Percentiles rank a stretch among this genome's conserved stretches.
phyloP scores from a whole-genome alignment of 1,284 basidiomycete genomes.

The Malassezia brasiliensis region DNA sequence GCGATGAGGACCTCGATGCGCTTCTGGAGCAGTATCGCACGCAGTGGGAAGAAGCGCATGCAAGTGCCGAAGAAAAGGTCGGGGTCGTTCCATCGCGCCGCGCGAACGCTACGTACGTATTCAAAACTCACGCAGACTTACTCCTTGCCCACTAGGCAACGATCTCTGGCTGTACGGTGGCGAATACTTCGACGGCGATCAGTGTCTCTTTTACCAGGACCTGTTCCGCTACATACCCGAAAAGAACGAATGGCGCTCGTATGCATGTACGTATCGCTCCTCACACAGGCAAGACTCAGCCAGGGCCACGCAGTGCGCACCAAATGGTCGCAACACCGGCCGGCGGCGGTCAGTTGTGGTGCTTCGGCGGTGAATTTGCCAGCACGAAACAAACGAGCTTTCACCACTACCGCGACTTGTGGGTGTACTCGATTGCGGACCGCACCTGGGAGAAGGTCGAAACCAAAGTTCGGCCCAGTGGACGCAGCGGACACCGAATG shows the following conservation, averaged over 20 bases:
- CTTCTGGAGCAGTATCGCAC: slow-evolving; percentile 35
- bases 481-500: slow-evolving; percentile 75
- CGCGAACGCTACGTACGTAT: slow-evolving; percentile 37
- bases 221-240: slow-evolving; percentile 43
- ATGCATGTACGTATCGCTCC: slow-evolving; percentile 20
- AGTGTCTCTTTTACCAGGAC: slow-evolving; percentile 40
- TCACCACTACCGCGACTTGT: slow-evolving; percentile 71
- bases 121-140: slow-evolving; percentile 19
- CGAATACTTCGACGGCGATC: slow-evolving; percentile 47
- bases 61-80: slow-evolving; percentile 33
- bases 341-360: slow-evolving; percentile 45
- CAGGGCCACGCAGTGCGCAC: slow-evolving; percentile 44
- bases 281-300: slow-evolving; percentile 28
- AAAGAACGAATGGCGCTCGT: slow-evolving; percentile 40
- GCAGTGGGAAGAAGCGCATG: slow-evolving; percentile 42
- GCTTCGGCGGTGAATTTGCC: slow-evolving; percentile 52
- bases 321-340: slow-evolving; percentile 39
- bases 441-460: slow-evolving; percentile 81
- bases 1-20: slow-evolving; percentile 45
- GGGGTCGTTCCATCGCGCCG: slow-evolving; percentile 33
- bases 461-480: slow-evolving; percentile 68
- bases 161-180: slow-evolving; percentile 47
- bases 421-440: slow-evolving; percentile 37
- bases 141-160: slow-evolving; percentile 42
- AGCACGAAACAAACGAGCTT: slow-evolving; percentile 75